Conservation (phyloP, 2,329 filamentous ascomycete genomes). For the Botrytis medusae region DNA sequence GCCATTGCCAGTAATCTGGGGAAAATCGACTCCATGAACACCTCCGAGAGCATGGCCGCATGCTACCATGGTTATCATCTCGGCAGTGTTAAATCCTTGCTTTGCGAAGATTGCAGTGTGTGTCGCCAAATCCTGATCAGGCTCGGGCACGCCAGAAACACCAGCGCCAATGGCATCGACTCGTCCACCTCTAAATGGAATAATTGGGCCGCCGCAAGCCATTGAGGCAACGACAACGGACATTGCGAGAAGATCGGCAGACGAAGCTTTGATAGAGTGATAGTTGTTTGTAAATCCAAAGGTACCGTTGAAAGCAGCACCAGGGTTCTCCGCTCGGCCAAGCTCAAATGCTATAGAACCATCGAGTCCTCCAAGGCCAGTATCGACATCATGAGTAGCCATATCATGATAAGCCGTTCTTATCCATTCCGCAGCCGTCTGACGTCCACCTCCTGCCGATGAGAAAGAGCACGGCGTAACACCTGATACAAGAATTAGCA, state of each 20-base stretch:
- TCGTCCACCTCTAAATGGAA: conserved; percentile 29
- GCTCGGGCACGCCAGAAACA: conserved; percentile 29
- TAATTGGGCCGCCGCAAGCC: not conserved
- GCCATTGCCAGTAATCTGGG: not conserved
- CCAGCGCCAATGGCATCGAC: conserved; percentile 31
- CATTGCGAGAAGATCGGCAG: conserved; percentile 28
- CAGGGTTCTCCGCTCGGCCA: conserved; percentile 44
- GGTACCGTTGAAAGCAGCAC: conserved; percentile 42
- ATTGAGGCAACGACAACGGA: not conserved
- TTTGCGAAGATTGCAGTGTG: conserved; percentile 27
- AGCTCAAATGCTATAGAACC: conserved; percentile 38
- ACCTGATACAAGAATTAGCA: not conserved
- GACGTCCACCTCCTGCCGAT: not conserved
- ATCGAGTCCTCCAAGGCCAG: conserved; percentile 52
- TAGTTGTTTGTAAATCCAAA: not conserved
- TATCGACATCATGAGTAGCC: conserved; percentile 49
- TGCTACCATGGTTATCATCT: conserved; percentile 29
- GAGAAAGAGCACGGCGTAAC: conserved; percentile 7
- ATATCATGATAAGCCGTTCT: conserved; percentile 62
- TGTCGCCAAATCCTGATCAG: conserved; percentile 24
- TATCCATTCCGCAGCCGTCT: conserved; percentile 54
- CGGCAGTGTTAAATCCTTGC: conserved; percentile 30
- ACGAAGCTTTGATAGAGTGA: conserved; percentile 10
- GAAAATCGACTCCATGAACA: conserved; percentile 26
- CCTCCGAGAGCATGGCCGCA: conserved; percentile 30